These are phyloP conservation scores for Mycena albidolilacea DNA, from an alignment of 768 basidiomycete species.

Conservation along the genomic window DNA sequence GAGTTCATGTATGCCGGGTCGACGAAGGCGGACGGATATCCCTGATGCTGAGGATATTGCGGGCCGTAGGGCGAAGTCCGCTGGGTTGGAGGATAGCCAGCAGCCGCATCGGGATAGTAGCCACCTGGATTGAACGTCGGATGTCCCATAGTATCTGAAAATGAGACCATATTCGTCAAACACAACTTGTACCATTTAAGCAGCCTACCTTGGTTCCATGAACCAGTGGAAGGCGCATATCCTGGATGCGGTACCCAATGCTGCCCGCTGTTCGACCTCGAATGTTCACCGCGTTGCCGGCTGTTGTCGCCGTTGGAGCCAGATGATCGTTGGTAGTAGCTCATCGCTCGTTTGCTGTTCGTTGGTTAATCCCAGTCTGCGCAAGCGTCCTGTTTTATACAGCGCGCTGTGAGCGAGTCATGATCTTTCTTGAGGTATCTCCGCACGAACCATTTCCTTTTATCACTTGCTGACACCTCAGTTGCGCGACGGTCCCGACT, in stretches of 20 bases:
- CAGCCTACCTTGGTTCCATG: neutral
- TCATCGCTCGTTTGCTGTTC: slow-evolving; percentile 9
- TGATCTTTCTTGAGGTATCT: neutral
- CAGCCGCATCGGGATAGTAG: neutral
- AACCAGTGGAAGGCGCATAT: neutral
- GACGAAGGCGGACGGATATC: neutral
- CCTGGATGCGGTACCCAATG: neutral
- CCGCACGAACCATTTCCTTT: neutral
- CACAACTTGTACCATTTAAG: neutral
- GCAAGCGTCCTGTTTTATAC: neutral
- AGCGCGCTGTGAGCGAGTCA: neutral
- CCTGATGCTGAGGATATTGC: neutral
- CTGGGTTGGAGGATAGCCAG: neutral
- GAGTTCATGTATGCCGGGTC: neutral
- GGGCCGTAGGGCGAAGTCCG: neutral
- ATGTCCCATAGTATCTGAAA: neutral
- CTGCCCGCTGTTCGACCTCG: neutral
- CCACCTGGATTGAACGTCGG: neutral
- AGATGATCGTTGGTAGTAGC: neutral
- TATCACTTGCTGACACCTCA: neutral
- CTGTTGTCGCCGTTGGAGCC: neutral
- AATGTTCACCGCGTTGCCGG: neutral
- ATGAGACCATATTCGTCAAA: neutral
- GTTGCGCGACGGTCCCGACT: neutral
- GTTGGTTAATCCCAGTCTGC: neutral